A percentile compares a stretch with the other conserved stretches of the same genome.
Evolutionary conservation across 345 rosid species (phyloP).

Genomic region (Euphorbia lathyris): DNA sequence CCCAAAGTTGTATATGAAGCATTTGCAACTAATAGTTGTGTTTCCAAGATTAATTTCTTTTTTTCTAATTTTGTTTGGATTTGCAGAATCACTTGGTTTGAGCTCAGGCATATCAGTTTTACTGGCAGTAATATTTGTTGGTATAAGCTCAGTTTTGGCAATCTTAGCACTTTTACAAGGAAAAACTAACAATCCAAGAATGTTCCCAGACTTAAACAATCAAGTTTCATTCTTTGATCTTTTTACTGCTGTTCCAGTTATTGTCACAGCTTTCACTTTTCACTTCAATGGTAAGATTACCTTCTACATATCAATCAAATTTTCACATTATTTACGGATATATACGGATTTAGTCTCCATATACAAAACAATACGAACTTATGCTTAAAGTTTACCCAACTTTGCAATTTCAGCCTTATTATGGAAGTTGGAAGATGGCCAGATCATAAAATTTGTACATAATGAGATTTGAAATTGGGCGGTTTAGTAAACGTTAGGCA

Average conservation of each 20-base stretch:
- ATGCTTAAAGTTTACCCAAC: too few relatives aligned
- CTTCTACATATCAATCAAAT: neutral
- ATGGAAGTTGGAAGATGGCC: too few relatives aligned
- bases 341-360: too few relatives aligned
- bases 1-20: too few relatives aligned
- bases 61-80: neutral
- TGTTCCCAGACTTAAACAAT: constrained; percentile 52
- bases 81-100: constrained; percentile 56
- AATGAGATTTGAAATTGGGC: too few relatives aligned
- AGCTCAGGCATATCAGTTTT: constrained; percentile 63
- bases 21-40: too few relatives aligned
- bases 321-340: too few relatives aligned
- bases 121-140: constrained; percentile 72
- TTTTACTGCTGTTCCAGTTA: constrained; percentile 87
- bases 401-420: too few relatives aligned
- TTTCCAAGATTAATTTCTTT: neutral
- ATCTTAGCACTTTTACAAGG: constrained; percentile 59
- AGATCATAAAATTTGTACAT: too few relatives aligned
- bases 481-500: too few relatives aligned
- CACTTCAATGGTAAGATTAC: constrained; percentile 70
- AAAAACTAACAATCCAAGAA: constrained; percentile 53
- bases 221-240: constrained; percentile 59
- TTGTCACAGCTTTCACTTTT: constrained; percentile 86
- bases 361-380: too few relatives aligned
- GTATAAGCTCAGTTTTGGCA: constrained; percentile 62